These are phyloP conservation scores for Rubroboletus satanas DNA, from an alignment of 768 basidiomycete genomes.

Conservation along the genomic window DNA sequence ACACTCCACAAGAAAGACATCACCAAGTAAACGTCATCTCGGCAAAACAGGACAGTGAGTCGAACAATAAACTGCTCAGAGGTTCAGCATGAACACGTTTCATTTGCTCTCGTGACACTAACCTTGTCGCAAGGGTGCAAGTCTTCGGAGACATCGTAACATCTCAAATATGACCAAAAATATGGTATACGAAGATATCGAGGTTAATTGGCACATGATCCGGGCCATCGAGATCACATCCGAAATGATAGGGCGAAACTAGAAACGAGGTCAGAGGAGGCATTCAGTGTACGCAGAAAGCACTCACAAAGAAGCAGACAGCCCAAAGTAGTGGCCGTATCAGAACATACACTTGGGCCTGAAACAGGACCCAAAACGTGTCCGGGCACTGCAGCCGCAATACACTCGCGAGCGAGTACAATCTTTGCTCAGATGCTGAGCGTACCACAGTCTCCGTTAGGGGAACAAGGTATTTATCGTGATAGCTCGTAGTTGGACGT, in stretches of 20 bases:
- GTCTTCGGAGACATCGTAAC: not conserved
- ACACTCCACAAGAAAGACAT: not conserved
- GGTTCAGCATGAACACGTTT: not conserved
- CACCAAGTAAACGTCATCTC: not conserved
- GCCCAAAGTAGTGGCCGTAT: constrained; percentile 12
- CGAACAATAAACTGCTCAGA: constrained; percentile 6
- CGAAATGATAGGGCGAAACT: constrained; percentile 23
- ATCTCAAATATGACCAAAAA: constrained; percentile 5
- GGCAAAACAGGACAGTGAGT: not conserved
- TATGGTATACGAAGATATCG: constrained; percentile 13
- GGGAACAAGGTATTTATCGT: constrained; percentile 1
- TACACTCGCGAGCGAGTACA: not conserved
- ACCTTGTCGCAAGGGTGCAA: constrained; percentile 9
- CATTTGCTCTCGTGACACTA: not conserved
- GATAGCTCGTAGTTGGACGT: not conserved
- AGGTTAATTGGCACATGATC: constrained; percentile 13
- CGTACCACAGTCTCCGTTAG: constrained; percentile 4
- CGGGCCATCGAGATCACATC: constrained; percentile 20
- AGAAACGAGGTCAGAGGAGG: not conserved
- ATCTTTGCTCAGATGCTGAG: not conserved
- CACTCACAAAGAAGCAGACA: constrained; percentile 22
- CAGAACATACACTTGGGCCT: not conserved
- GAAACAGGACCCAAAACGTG: constrained; percentile 1
- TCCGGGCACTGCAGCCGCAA: not conserved
- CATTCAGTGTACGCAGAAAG: not conserved